Evolutionary conservation across 2,329 filamentous ascomycete species (phyloP).

Genomic region (Fonsecaea pugnacius): DNA sequence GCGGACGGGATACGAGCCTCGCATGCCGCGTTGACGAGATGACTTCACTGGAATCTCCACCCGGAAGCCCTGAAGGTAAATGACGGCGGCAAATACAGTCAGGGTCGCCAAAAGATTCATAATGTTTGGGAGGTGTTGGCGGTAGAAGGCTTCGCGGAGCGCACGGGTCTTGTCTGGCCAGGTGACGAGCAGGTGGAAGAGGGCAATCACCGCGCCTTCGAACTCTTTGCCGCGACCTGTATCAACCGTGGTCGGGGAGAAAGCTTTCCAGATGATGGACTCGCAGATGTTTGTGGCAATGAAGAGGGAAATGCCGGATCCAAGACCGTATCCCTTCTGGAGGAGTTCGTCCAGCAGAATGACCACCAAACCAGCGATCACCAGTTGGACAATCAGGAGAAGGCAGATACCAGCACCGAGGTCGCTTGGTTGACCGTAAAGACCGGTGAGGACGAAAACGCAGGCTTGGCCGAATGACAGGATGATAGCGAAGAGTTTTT

Average conservation of each 20-base stretch:
- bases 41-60: slow-evolving; percentile 99
- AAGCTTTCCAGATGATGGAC: slow-evolving; percentile 99
- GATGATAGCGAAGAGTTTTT: slow-evolving; percentile 98
- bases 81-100: slow-evolving; percentile 92
- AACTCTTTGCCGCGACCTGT: slow-evolving; percentile 98
- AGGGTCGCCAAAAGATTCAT: slow-evolving; percentile 97
- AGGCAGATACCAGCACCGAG: slow-evolving; percentile 98
- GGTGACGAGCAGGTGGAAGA: slow-evolving; percentile 96
- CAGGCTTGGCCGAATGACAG: slow-evolving; percentile 96
- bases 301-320: slow-evolving; percentile 98
- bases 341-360: slow-evolving; percentile 98
- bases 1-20: slow-evolving; percentile 95
- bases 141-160: slow-evolving; percentile 97
- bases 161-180: slow-evolving; percentile 99
- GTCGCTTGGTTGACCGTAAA: slow-evolving; percentile 95
- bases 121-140: slow-evolving; percentile 98
- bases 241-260: slow-evolving; percentile 99
- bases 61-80: slow-evolving; percentile 99
- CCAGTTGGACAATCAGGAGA: slow-evolving; percentile 95
- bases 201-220: slow-evolving; percentile 95
- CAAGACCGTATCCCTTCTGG: slow-evolving; percentile 98
- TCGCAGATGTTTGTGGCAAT: slow-evolving; percentile 99
- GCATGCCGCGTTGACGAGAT: slow-evolving; percentile 96
- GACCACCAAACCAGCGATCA: slow-evolving; percentile 96
- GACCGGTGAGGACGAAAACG: slow-evolving; percentile 96